Evolutionary conservation across 2,329 filamentous ascomycete genomes (phyloP).

Genomic region (Aureobasidium melanogenum): DNA sequence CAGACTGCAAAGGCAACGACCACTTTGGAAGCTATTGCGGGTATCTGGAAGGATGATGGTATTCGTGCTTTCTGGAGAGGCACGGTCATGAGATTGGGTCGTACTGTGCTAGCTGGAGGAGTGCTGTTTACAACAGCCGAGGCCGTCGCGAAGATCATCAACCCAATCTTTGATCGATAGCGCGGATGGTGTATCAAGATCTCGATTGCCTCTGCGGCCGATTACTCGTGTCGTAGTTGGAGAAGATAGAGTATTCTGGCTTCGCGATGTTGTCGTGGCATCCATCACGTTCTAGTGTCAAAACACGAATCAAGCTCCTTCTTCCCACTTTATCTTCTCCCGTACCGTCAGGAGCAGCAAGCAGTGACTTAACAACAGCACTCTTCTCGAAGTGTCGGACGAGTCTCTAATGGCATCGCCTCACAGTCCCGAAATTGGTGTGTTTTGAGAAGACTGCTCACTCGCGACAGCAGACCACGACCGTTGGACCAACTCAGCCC

Average conservation of each 20-base stretch:
- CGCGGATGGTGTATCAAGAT: no score
- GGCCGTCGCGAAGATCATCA: conserved; percentile 42
- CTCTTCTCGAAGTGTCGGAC: background rate
- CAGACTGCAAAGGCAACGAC: conserved; percentile 51
- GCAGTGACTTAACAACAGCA: no score
- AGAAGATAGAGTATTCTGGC: no score
- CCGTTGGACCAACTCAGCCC: background rate
- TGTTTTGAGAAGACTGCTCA: background rate
- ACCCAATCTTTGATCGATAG: conserved; percentile 14
- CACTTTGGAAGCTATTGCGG: conserved; percentile 47
- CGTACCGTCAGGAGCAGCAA: no score
- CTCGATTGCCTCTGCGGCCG: background rate
- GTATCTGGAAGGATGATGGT: conserved; percentile 49
- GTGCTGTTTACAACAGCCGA: conserved; percentile 58
- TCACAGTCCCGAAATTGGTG: background rate
- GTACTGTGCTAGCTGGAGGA: conserved; percentile 57
- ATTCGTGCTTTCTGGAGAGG: conserved; percentile 57
- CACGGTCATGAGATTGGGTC: conserved; percentile 57
- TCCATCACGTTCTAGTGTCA: no score
- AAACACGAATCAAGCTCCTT: no score
- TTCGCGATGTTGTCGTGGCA: no score
- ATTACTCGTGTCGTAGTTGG: no score
- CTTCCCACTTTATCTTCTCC: no score
- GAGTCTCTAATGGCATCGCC: background rate
- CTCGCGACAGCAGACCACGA: background rate